Conservation (phyloP, 2,329 filamentous ascomycete species). For the Penicillium sclerotigenum region DNA sequence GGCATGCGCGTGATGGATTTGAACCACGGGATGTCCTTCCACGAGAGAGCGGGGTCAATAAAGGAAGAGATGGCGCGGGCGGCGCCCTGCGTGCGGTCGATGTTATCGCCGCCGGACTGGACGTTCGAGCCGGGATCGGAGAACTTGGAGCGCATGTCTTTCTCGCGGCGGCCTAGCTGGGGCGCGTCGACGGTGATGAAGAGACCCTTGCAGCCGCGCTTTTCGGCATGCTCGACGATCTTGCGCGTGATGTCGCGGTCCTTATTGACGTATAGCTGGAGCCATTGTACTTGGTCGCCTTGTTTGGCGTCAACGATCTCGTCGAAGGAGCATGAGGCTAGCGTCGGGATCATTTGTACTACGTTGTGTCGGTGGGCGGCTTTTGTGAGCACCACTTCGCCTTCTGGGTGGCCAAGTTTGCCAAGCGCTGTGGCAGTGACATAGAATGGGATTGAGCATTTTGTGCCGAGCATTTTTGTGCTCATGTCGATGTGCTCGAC, state of each 20-base stretch:
- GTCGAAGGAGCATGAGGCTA: constrained; percentile 95
- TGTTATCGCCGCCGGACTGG: constrained; percentile 64
- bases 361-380: constrained; percentile 83
- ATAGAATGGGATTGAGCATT: constrained; percentile 84
- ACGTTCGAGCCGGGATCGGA: constrained; percentile 78
- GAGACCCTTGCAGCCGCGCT: constrained; percentile 85
- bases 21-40: constrained; percentile 96
- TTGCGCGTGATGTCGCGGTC: constrained; percentile 84
- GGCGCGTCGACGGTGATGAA: constrained; percentile 99
- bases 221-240: constrained; percentile 89
- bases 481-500: constrained; percentile 82
- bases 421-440: constrained; percentile 93
- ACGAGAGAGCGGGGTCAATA: constrained; percentile 90
- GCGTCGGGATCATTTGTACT: constrained; percentile 96
- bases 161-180: constrained; percentile 89
- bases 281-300: constrained; percentile 85
- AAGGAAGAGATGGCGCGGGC: constrained; percentile 93
- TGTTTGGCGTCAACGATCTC: constrained; percentile 85
- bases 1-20: constrained; percentile 86
- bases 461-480: constrained; percentile 91
- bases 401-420: constrained; percentile 90
- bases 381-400: constrained; percentile 84
- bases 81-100: constrained; percentile 87
- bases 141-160: constrained; percentile 96
- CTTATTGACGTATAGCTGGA: constrained; percentile 97